These are phyloP conservation scores for Metschnikowia cerradonensis DNA, from an alignment of 805 yeast genomes.

Conservation along the genomic window DNA sequence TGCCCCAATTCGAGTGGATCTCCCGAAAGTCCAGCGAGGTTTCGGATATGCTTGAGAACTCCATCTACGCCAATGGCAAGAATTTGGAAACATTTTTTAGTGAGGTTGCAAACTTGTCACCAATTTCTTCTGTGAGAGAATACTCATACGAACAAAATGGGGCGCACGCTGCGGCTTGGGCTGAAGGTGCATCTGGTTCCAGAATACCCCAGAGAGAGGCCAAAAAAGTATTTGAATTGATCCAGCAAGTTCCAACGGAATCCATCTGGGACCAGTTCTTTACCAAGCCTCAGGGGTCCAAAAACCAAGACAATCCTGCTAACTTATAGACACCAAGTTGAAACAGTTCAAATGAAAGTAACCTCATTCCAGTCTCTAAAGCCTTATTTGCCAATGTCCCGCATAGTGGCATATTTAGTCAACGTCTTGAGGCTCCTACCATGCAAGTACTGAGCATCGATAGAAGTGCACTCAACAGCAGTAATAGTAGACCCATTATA, in stretches of 20 bases:
- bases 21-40: conserved; percentile 5
- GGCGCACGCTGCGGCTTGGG: not conserved
- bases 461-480: conserved; percentile 22
- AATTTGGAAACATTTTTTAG: conserved; percentile 45
- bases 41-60: not conserved
- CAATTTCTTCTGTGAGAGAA: conserved; percentile 8
- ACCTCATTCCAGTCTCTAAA: not conserved
- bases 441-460: conserved; percentile 16
- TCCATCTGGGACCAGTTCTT: conserved; percentile 69
- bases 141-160: not conserved
- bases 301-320: not conserved
- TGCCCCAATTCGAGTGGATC: conserved; percentile 8
- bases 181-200: not conserved
- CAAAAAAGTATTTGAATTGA: conserved; percentile 53
- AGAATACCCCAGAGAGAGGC: conserved; percentile 41
- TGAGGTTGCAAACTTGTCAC: conserved; percentile 38
- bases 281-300: conserved; percentile 17
- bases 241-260: conserved; percentile 60
- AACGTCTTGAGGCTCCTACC: conserved; percentile 14
- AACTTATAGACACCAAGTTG: not conserved
- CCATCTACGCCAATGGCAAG: conserved; percentile 5
- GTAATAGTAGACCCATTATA: conserved; percentile 26
- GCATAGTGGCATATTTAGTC: conserved; percentile 15
- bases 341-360: not conserved
- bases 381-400: not conserved